These are phyloP conservation scores for Aristolochia californica DNA, from an alignment of 164 flowering plant genomes.

Conservation along the genomic window DNA sequence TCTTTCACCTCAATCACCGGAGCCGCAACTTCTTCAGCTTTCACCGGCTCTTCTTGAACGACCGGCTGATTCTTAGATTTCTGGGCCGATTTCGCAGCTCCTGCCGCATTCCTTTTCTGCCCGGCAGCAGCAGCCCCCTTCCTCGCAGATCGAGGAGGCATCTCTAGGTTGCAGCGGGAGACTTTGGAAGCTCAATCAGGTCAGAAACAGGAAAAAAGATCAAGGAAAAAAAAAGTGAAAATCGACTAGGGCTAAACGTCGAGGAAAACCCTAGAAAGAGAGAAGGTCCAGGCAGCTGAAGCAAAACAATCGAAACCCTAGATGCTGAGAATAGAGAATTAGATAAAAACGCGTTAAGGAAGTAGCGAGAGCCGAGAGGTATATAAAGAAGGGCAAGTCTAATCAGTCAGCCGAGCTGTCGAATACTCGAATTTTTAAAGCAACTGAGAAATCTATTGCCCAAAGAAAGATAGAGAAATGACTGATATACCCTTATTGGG, in stretches of 20 bases:
- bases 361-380: too few species aligned
- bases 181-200: neutral
- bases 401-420: too few species aligned
- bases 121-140: conserved; percentile 5
- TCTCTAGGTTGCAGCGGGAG: neutral
- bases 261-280: neutral
- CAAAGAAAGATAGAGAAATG: too few species aligned
- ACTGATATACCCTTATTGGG: too few species aligned
- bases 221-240: too few species aligned
- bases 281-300: neutral
- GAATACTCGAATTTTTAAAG: too few species aligned
- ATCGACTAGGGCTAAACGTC: neutral
- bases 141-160: conserved; percentile 15
- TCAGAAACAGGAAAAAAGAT: too few species aligned
- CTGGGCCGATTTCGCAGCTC: conserved; percentile 6
- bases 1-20: conserved; percentile 7
- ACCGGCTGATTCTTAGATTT: neutral
- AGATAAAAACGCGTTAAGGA: too few species aligned
- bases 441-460: too few species aligned
- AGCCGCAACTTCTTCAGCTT: conserved; percentile 3
- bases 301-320: neutral
- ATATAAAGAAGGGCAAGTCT: too few species aligned
- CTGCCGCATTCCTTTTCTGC: conserved; percentile 2
- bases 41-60: conserved; percentile 6
- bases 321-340: neutral